Base-by-base conservation (phyloP, 2,329 filamentous ascomycete genomes). In the Trichoderma harzianum region DNA sequence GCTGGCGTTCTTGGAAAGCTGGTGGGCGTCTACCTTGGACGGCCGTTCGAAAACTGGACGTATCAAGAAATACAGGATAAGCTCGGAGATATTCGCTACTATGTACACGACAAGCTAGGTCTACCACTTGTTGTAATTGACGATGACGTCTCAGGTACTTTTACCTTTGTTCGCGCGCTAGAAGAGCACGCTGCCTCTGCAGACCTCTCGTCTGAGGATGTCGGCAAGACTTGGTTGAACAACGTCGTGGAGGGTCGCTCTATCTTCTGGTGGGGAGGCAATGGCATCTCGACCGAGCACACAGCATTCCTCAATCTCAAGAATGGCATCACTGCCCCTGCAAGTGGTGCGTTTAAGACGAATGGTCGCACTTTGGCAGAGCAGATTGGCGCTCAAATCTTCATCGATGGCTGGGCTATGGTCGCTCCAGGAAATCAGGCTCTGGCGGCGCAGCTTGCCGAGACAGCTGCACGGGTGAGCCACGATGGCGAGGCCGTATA, bases 321-420 rank as follows among this genome's bases (percentile, higher is more conserved):
- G 72, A 75, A 74, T 1, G 43, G 43, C n/a, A n/a, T 47, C 18
- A 21, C 43, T 3, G 43, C 43, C 18, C 43, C 43, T 47, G 6
- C 60, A 11, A 81, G 78, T 68, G 80, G 80, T 3, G 72, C 78
- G 12, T 76, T 76, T 3, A 26, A 61, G 3, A 72, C 69, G 14
- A 74, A 74, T 43, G 70, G 70, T 7, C 64, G 43, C 5, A 72
- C 70, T 2, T 24, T 72, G 28, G 79, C 80, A 1, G 78, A 82
- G 72, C 80, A 82, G 75, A 82, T 82, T 43, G 80, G 81, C n/a
- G 80, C 79, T 2, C 80, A 82, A 75, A 82, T 82, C 36, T 82
- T 82, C 70, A 79, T 82, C 70, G 81, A 82, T 69, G 81, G 78
- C 16, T 82, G 78, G 77, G 80, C 78, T 10, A 74, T 82, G 73